A percentile compares a stretch with the other conserved stretches of the same genome.
These are phyloP conservation scores for Fusarium circinatum DNA, from an alignment of 2,329 filamentous ascomycete species.

Conservation along the genomic window DNA sequence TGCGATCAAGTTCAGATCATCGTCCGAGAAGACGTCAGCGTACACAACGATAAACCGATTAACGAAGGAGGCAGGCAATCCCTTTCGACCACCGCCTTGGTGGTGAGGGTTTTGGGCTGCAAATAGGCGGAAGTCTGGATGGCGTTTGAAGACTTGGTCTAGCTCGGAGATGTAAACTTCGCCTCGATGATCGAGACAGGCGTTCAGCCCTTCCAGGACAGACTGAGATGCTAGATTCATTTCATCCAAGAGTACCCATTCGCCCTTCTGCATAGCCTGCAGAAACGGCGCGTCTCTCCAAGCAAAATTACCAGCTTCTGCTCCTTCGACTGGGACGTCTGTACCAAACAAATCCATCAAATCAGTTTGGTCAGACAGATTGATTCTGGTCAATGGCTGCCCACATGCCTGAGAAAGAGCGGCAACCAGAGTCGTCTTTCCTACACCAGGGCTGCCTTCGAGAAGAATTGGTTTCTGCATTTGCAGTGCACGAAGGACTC, in stretches of 20 bases:
- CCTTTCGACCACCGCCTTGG: constrained; percentile 94
- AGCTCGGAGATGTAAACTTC: constrained; percentile 96
- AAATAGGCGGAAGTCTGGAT: constrained; percentile 92
- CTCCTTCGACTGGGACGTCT: constrained; percentile 95
- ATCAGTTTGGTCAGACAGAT: constrained; percentile 97
- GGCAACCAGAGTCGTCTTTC: constrained; percentile 92
- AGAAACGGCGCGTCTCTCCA: constrained; percentile 97
- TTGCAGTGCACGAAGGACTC: constrained; percentile 88
- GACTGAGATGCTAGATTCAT: constrained; percentile 99
- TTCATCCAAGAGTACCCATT: constrained; percentile 97
- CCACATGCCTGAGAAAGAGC: constrained; percentile 85
- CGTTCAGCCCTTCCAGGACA: constrained; percentile 94
- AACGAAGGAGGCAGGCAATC: constrained; percentile 93
- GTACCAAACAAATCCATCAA: constrained; percentile 97
- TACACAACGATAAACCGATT: constrained; percentile 99
- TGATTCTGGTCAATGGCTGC: constrained; percentile 88
- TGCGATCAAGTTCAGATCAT: constrained; percentile 86
- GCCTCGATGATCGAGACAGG: constrained; percentile 94
- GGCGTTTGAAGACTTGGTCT: constrained; percentile 90
- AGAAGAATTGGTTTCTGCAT: constrained; percentile 91
- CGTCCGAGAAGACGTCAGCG: constrained; percentile 84
- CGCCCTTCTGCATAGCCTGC: constrained; percentile 94
- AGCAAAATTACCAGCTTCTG: constrained; percentile 86
- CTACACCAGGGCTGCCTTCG: constrained; percentile 97
- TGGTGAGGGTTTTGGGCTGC: constrained; percentile 98